Evolutionary conservation across 2,329 filamentous ascomycete genomes (phyloP).

Genomic region (Orbilia quercus): DNA sequence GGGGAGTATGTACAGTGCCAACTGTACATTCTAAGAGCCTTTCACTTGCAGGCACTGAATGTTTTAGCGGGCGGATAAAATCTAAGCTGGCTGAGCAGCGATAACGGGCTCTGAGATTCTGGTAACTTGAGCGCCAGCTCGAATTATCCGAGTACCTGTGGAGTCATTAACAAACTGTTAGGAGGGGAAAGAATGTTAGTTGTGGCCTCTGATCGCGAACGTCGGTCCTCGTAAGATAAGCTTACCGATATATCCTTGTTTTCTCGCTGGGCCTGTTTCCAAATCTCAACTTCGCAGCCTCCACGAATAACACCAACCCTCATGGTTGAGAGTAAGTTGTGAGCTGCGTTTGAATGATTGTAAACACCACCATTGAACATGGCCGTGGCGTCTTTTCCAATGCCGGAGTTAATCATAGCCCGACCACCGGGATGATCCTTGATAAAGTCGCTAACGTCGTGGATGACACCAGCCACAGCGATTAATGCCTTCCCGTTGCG

Average conservation of each 20-base stretch:
- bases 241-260: constrained; percentile 75
- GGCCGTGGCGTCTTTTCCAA: constrained; percentile 88
- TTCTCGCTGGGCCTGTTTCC: constrained; percentile 86
- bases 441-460: constrained; percentile 86
- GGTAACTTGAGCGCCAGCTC: constrained; percentile 86
- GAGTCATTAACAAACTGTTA: constrained; percentile 78
- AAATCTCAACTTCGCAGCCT: constrained; percentile 90
- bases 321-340: constrained; percentile 90
- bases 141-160: constrained; percentile 81
- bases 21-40: not conserved
- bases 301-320: constrained; percentile 86
- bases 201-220: not conserved
- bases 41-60: not conserved
- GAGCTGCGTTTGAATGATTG: constrained; percentile 87
- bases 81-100: constrained; percentile 82
- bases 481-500: constrained; percentile 82
- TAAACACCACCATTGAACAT: constrained; percentile 95
- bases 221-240: not conserved
- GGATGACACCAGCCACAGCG: constrained; percentile 83
- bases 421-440: constrained; percentile 91
- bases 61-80: not conserved
- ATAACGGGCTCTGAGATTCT: constrained; percentile 82
- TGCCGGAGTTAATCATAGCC: constrained; percentile 81
- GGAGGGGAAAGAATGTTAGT: not conserved
- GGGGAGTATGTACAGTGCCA: constrained; percentile 33